Conservation (phyloP, 1,139 yeast species). For the Sugiyamaella pinicola region DNA sequence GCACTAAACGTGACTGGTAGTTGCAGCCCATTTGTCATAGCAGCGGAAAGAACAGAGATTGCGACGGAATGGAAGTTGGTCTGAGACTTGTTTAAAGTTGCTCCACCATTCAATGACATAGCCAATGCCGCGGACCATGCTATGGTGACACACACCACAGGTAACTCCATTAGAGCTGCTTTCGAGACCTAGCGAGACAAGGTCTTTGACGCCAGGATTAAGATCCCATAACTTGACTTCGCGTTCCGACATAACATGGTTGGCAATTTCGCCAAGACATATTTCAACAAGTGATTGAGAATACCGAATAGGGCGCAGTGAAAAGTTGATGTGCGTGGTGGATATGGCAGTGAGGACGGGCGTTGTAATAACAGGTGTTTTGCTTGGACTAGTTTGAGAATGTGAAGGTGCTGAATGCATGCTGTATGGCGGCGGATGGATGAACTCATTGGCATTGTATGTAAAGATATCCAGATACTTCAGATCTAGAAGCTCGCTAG, state of each 20-base stretch:
- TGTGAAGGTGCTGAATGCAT: slow-evolving; percentile 7
- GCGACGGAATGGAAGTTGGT: slow-evolving; percentile 27
- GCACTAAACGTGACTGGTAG: not conserved
- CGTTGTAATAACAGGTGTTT: not conserved
- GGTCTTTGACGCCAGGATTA: slow-evolving; percentile 22
- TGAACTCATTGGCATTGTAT: slow-evolving; percentile 52
- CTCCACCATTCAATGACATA: slow-evolving; percentile 67
- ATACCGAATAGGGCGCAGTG: not conserved
- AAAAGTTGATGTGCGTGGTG: slow-evolving; percentile 2
- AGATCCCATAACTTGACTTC: slow-evolving; percentile 26
- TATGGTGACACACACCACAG: slow-evolving; percentile 53
- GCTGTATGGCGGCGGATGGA: slow-evolving; percentile 25
- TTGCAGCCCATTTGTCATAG: slow-evolving; percentile 27
- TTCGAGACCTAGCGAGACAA: slow-evolving; percentile 31
- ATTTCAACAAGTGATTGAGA: slow-evolving; percentile 10
- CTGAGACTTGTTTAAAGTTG: slow-evolving; percentile 27
- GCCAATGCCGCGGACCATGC: slow-evolving; percentile 54
- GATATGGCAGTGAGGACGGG: slow-evolving; percentile 2
- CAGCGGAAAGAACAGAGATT: slow-evolving; percentile 33
- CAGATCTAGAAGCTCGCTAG: slow-evolving; percentile 55
- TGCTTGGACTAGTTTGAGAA: not conserved
- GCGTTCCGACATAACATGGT: slow-evolving; percentile 21
- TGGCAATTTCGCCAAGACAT: slow-evolving; percentile 21
- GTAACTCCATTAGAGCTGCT: slow-evolving; percentile 48
- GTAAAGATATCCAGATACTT: slow-evolving; percentile 50